These are phyloP conservation scores for Fusarium bactridioides DNA, from an alignment of 2,329 filamentous ascomycete genomes.

Conservation along the genomic window DNA sequence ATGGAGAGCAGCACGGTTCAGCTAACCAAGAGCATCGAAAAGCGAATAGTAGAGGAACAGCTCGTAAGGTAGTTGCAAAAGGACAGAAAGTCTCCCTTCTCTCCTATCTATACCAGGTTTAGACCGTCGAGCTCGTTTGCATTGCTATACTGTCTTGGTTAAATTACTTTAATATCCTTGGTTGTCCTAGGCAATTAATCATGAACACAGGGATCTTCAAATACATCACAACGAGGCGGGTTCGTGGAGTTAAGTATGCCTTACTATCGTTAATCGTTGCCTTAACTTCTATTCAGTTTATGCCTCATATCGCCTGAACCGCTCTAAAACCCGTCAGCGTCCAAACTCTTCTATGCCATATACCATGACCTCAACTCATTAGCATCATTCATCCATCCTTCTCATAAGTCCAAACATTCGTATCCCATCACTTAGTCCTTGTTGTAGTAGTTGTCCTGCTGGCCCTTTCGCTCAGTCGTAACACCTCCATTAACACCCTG, in stretches of 20 bases:
- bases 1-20: slow-evolving; percentile 27
- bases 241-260: background rate
- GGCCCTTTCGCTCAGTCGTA: slow-evolving; percentile 45
- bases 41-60: background rate
- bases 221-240: background rate
- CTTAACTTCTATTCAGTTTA: slow-evolving; percentile 7
- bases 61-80: background rate
- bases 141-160: background rate
- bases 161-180: background rate
- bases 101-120: background rate
- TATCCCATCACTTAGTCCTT: slow-evolving; percentile 25
- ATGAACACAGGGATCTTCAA: background rate
- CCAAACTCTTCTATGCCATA: slow-evolving; percentile 3
- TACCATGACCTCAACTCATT: slow-evolving; percentile 13
- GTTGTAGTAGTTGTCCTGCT: slow-evolving; percentile 61
- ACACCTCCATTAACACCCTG: slow-evolving; percentile 51
- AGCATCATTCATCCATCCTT: slow-evolving; percentile 21
- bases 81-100: background rate
- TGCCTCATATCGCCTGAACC: slow-evolving; percentile 7
- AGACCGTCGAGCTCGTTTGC: background rate
- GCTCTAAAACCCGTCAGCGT: slow-evolving; percentile 1
- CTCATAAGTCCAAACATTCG: background rate
- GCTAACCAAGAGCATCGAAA: background rate
- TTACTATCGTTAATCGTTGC: slow-evolving; percentile 5
- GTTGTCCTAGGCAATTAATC: slow-evolving; percentile 3